Evolutionary conservation across 805 yeast species (phyloP), one percentile per base, ranked within the genome.

Genomic region (Nakazawaea ernobii): DNA sequence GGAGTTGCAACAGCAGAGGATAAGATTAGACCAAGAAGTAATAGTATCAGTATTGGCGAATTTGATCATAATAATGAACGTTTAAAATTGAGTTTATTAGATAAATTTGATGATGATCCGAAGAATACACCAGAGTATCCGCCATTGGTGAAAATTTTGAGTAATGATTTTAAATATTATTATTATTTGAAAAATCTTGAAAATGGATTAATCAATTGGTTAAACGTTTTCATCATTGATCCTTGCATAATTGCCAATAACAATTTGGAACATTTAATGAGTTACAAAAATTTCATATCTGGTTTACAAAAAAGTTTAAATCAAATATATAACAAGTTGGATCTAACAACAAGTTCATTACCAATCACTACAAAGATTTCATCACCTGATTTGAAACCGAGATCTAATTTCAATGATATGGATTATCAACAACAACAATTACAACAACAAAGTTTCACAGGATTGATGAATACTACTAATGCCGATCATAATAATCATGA

Each of bases 21-120:
- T 24, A 15, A 17, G 17, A 27, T 14, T 13, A 27, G 38, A 14
- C 48, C 50, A 15, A 43, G 54, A 27, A 42, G 50, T 35, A 47
- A 50, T 15, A 52, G 55, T 43, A 52, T 50, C 24, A 48, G 50
- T 30, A 45, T 50, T 37, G 53, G 53, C 4, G 53, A 52, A 33
- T 59, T 62, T 35, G 55, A 53, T 39, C 58, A 57, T 48, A 62
- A 60, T 44, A 60, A 56, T 43, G 61, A 60, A 37, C 56, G 58
- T 41, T 42, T 60, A 37, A 55, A 53, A 42, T 27, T 10, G 13
- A 48, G 43, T 24, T 39, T 43, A 26, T 38, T 43, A 14, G 46
- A 43, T 10, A 42, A 43, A 27, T 43, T 48, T 39, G 42, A 39
- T 29, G 47, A 43, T 17, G 50, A 48, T 27, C 41, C 46, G 15